Conservation (phyloP, 2,329 filamentous ascomycete species). For the Rutstroemia sp. region DNA sequence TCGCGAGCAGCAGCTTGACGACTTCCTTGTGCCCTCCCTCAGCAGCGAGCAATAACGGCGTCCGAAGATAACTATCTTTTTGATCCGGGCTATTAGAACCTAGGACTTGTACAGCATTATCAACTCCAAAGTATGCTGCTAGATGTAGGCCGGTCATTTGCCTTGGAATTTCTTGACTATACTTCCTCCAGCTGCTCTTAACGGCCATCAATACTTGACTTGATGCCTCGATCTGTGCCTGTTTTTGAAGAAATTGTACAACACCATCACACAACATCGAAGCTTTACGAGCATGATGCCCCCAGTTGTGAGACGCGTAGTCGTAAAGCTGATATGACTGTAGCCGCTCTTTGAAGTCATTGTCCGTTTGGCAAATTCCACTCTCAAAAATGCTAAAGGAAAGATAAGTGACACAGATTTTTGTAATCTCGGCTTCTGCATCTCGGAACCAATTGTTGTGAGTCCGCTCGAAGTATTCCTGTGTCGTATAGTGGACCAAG, state of each 20-base stretch:
- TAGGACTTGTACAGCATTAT: not conserved
- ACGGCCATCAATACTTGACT: not conserved
- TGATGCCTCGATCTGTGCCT: not conserved
- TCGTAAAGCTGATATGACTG: not conserved
- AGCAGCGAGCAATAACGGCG: not conserved
- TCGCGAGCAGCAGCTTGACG: too few species aligned
- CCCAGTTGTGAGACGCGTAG: not conserved
- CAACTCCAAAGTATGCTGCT: not conserved
- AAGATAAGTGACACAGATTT: slow-evolving; percentile 26
- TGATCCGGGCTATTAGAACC: not conserved
- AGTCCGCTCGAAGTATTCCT: slow-evolving; percentile 25
- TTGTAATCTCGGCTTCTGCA: slow-evolving; percentile 16
- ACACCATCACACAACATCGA: not conserved
- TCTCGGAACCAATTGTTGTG: slow-evolving; percentile 11
- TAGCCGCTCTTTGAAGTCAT: slow-evolving; percentile 20
- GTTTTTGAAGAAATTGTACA: not conserved
- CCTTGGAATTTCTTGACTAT: not conserved
- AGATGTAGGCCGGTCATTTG: not conserved
- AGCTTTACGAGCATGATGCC: not conserved
- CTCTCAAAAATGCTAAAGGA: slow-evolving; percentile 22
- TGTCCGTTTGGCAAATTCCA: slow-evolving; percentile 15
- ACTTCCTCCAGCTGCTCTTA: too few species aligned
- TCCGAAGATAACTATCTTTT: not conserved
- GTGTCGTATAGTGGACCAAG: slow-evolving; percentile 27
- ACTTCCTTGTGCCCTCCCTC: too few species aligned